Conservation (phyloP, 495 filamentous ascomycete genomes). For the Hypoxylon crocopeplum region DNA sequence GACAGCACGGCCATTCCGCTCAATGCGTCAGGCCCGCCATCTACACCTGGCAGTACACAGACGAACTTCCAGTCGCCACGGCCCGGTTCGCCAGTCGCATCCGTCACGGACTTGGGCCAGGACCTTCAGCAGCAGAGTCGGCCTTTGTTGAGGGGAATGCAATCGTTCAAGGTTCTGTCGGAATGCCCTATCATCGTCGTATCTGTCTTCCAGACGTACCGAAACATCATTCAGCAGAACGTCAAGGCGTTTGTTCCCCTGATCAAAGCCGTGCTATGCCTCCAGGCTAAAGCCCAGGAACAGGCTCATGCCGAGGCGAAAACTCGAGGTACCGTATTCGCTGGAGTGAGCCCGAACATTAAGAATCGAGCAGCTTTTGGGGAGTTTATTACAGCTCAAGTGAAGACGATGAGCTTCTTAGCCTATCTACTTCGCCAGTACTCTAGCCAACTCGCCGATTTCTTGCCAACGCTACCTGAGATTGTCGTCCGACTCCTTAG, state of each 20-base stretch:
- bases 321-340: constrained; percentile 78
- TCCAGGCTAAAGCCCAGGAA: constrained; percentile 93
- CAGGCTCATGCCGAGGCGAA: constrained; percentile 86
- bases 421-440: constrained; percentile 93
- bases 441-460: constrained; percentile 85
- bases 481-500: constrained; percentile 92
- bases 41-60: constrained; percentile 76
- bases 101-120: constrained; percentile 73
- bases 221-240: constrained; percentile 76
- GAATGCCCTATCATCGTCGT: constrained; percentile 99
- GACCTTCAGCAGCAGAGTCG: constrained; percentile 81
- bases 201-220: constrained; percentile 94
- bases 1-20: constrained; percentile 68
- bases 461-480: constrained; percentile 83
- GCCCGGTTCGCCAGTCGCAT: constrained; percentile 85
- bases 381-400: constrained; percentile 96
- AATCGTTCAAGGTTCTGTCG: constrained; percentile 97
- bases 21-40: constrained; percentile 68
- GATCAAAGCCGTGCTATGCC: constrained; percentile 86
- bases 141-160: constrained; percentile 86
- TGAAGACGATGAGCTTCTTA: constrained; percentile 99
- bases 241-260: constrained; percentile 92
- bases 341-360: constrained; percentile 91
- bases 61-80: constrained; percentile 80
- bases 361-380: constrained; percentile 94